Base-by-base conservation (phyloP, 768 basidiomycete species). In the Thelephora ganbajun region DNA sequence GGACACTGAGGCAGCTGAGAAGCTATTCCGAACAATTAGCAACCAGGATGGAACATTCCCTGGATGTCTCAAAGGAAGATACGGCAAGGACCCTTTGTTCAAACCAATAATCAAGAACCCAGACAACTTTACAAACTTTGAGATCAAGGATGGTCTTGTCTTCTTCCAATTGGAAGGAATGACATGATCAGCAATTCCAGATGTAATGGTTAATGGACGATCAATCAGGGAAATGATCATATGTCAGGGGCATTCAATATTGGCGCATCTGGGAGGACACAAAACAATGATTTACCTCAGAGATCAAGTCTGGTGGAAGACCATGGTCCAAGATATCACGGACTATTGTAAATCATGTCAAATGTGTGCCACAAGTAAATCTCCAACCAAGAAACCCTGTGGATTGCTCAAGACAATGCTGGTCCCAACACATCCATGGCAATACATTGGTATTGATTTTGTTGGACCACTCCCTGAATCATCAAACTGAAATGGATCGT, bases 281-380 rank as follows among this genome's bases (percentile, higher is more conserved):
- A 71, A 69, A 47, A 71, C 67, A 0, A 13, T 69, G 0, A 33
- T 48, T 1, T 65, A 63, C 30, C 53, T 70, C 0, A 37, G 57
- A 4, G 58, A 66, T 19, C 49, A 65, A 6, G 61, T 68, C 0
- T 70, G 69, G 67, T 69, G 69, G 69, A 62, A 62, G n/a, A 47
- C 56, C 0, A 63, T 71, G 46, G 57, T 52, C 0, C 5, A 30
- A 0, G 66, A 71, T 23, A 50, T 61, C 0, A 44, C 56, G 4
- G 46, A 51, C 0, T 69, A 43, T 35, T 67, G 66, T 43, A 49
- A 56, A 2, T 48, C 54, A 3, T 63, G 62, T 45, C 2, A 13
- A 5, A 52, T 50, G 14, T 63, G 62, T 44, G 45, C 43, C 12
- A 30, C 23, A 5, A 48, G 46, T 11, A 63, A 63, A 45, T 35